Conservation (phyloP, 345 rosid genomes). For the Citropsis articulata region DNA sequence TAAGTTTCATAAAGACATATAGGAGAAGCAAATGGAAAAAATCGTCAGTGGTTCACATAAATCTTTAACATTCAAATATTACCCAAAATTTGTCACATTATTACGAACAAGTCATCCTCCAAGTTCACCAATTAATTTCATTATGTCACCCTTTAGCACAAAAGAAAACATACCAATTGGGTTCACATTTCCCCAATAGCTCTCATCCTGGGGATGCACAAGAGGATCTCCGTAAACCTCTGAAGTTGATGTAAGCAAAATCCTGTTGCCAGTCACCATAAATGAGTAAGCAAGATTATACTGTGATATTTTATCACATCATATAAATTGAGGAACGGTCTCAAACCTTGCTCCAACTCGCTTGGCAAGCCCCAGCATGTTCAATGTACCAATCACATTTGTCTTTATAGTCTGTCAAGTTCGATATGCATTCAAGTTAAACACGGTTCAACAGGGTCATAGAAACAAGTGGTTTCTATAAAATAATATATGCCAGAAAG, state of each 20-base stretch:
- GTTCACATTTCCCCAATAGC: constrained; percentile 97
- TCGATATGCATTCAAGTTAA: not conserved
- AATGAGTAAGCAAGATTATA: not conserved
- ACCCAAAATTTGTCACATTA: not conserved
- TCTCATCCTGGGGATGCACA: constrained; percentile 83
- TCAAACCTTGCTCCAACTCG: constrained; percentile 94
- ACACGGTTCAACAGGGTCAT: not conserved
- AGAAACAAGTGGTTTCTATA: not conserved
- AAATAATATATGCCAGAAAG: constrained; percentile 1
- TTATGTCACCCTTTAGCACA: not conserved
- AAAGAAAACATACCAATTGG: constrained; percentile 62
- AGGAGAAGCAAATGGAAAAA: not conserved
- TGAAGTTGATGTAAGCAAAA: constrained; percentile 91
- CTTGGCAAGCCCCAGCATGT: constrained; percentile 97
- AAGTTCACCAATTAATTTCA: not conserved
- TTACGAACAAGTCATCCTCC: not conserved
- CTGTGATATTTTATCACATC: not conserved
- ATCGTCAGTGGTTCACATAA: not conserved
- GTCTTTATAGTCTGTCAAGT: constrained; percentile 83
- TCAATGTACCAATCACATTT: constrained; percentile 90
- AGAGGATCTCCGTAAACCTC: constrained; percentile 97
- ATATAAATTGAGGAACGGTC: not conserved
- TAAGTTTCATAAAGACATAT: not conserved
- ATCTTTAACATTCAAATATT: not conserved
- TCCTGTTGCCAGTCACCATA: constrained; percentile 39